Evolutionary conservation across 2,329 filamentous ascomycete species (phyloP), one percentile per base, ranked within the genome.

Genomic region (Drechslerella stenobrocha): DNA sequence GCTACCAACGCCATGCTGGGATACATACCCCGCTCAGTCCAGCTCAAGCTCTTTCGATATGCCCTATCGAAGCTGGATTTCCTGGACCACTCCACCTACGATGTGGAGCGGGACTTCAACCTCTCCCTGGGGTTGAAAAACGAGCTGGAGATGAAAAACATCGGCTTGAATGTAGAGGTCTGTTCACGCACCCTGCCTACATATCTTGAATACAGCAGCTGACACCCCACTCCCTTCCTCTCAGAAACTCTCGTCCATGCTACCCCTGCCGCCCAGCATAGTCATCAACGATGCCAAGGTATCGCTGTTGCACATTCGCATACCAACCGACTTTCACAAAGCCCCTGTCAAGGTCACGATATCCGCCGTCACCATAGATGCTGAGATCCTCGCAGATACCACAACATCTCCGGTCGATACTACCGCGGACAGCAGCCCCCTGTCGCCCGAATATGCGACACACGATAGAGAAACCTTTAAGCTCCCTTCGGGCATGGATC

Each of bases 261-360:
- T 95, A 2, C 83, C 87, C 72, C 83, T 96, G 2, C 91, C 91
- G 0, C 78, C 85, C 0, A 83, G 83, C 3, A 83, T 93, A 74
- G 81, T 83, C 67, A 79, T 96, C 9, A 82, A 84, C 52, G 86
- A 84, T 74, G 91, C 92, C 59, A 86, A 85, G 70, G 84, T 96
- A 52, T 79, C 87, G 1, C 80, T 87, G 4, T 82, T 97, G 22
- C 87, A 88, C 73, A 79, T 96, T 55, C 95, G 87, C 5, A 82
- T 97, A 51, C 90, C 92, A 9, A 86, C 93, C 75, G 89, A 96
- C 76, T 86, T 96, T 71, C 90, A 91, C 76, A 87, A 85, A 53
- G 91, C 87, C 72, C 86, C 89, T 24, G 95, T 97, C 74, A 80
- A 83, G 26, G 84, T 92, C 73, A 88, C 96, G 74, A 82, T 92